phyloP scores from a whole-genome alignment of 768 basidiomycete genomes.

The Symmetrospora coprosmae region DNA sequence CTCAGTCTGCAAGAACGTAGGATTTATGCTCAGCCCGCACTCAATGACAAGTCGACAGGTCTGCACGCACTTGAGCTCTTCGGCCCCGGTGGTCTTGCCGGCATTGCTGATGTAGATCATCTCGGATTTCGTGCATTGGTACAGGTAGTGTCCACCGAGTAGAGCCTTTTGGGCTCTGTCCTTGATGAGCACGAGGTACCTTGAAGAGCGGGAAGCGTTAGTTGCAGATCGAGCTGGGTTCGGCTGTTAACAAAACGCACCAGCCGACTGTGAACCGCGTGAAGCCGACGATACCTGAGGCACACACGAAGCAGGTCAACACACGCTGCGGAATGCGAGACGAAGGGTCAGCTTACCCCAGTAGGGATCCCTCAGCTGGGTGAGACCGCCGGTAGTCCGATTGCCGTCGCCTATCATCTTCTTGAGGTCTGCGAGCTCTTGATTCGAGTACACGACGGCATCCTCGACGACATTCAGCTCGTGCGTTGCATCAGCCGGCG shows the following conservation, averaged over 20 bases:
- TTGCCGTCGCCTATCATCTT: slow-evolving; percentile 96
- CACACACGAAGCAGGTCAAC: slow-evolving; percentile 20
- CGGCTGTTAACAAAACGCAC: no score
- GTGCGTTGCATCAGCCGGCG: slow-evolving; percentile 38
- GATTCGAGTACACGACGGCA: slow-evolving; percentile 69
- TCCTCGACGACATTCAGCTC: slow-evolving; percentile 64
- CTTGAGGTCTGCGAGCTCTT: slow-evolving; percentile 76
- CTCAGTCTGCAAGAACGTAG: slow-evolving; percentile 45
- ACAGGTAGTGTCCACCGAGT: slow-evolving; percentile 86
- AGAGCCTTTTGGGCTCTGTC: slow-evolving; percentile 85
- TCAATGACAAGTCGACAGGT: not conserved
- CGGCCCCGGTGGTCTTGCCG: slow-evolving; percentile 55
- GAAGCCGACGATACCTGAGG: slow-evolving; percentile 48
- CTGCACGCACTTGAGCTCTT: slow-evolving; percentile 53
- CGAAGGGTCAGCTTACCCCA: not conserved
- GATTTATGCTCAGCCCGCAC: not conserved
- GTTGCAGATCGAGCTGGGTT: no score
- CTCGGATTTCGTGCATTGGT: slow-evolving; percentile 85
- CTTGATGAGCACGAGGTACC: slow-evolving; percentile 80
- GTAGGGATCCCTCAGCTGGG: not conserved
- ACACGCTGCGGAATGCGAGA: not conserved
- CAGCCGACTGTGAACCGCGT: slow-evolving; percentile 86
- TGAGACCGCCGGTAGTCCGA: slow-evolving; percentile 67
- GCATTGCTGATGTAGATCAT: slow-evolving; percentile 63
- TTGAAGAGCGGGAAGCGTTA: no score